Evolutionary conservation across 257 asterid species (phyloP).

Genomic region (Primulina eburnea): DNA sequence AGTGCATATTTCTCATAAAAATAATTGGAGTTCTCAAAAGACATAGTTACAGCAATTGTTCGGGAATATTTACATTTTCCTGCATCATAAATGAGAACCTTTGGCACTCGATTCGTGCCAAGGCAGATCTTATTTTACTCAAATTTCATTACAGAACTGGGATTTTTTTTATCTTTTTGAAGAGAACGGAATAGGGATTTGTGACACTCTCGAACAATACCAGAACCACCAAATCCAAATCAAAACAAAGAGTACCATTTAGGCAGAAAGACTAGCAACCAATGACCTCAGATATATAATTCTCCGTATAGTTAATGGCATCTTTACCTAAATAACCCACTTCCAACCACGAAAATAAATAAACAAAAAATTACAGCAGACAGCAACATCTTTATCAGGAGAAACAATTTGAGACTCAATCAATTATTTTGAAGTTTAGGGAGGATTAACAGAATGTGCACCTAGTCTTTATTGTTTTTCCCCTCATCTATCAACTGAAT

Average conservation of each 20-base stretch:
- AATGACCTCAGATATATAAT: too few species aligned
- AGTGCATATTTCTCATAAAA: background rate
- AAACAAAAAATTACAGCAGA: background rate
- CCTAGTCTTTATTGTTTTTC: background rate
- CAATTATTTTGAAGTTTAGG: background rate
- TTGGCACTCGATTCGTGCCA: background rate
- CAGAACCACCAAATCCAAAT: background rate
- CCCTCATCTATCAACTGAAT: background rate
- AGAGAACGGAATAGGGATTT: background rate
- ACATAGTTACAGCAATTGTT: background rate
- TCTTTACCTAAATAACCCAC: too few species aligned
- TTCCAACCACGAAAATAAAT: background rate
- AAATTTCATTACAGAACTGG: background rate
- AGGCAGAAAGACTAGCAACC: background rate
- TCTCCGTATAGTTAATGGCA: background rate
- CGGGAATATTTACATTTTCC: background rate
- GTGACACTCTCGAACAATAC: background rate
- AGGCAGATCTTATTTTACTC: background rate
- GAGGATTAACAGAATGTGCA: background rate
- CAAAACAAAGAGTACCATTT: background rate
- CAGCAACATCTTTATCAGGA: background rate
- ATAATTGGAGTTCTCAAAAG: background rate
- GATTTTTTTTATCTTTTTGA: too few species aligned
- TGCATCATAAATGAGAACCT: background rate
- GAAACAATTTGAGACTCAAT: background rate